Base-by-base conservation (phyloP, 805 yeast genomes). In the Lachancea sp. region DNA sequence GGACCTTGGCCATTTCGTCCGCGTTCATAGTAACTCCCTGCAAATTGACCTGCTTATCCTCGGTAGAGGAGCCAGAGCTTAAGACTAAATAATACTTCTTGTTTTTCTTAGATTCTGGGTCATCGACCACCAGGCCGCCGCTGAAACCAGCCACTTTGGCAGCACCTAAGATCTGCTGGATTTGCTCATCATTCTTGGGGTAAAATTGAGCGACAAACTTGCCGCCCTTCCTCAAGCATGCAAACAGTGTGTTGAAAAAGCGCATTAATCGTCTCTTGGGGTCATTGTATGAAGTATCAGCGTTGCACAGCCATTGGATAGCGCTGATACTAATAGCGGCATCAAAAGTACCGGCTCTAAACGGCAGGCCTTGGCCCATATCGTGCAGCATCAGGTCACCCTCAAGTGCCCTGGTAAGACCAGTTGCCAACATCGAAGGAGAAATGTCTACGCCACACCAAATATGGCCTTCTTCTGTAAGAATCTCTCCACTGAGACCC, bases 391-490 rank as follows among this genome's bases (percentile, higher is more conserved):
- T 81, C 48, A 92, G 64, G 61, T 92, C 98, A 11, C 98, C 98
- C 41, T 87, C 97, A 11, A 87, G 81, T 25, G 84, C 96, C 58
- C 96, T 71, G 52, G 88, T 96, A 24, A 92, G 65, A 0, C 95
- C 98, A 3, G 94, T 84, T 1, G 96, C 96, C 51, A 92, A 70
- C 98, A 92, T 92, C 34, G 90, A 80, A 1, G 97, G 90, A 0
- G 97, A 78, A 37, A 92, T 92, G 64, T 92, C 98, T 86, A 92
- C 78, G 5, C 98, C 98, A 30, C 86, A 67, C 97, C 98, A 92
- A 42, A 79, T 69, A 57, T 86, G 95, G 6, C 95, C 95, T 60
- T 92, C 97, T 55, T 92, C 95, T 0, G 90, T 77, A 31, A 92
- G 67, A 25, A 92, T 90, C 58, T 92, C 97, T 5, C 98, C 98